phyloP scores from a whole-genome alignment of 345 rosid species.

The Pistacia integerrima region DNA sequence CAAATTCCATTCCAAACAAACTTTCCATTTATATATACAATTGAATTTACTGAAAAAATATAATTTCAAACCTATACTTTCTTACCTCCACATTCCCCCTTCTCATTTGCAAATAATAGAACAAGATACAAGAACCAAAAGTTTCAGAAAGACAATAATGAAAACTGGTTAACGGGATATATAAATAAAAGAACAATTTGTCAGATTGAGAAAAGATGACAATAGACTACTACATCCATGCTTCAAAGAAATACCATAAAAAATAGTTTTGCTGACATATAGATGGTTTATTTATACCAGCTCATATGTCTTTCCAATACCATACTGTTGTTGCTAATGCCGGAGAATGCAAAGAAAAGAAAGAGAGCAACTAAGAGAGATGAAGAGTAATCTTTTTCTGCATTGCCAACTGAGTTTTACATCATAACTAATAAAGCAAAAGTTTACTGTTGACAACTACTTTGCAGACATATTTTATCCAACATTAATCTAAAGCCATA shows the following conservation, averaged over 20 bases:
- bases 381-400: too few species aligned
- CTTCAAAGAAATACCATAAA: background rate
- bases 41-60: too few species aligned
- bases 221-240: background rate
- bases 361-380: too few species aligned
- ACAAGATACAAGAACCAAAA: constrained; percentile 1
- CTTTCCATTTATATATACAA: too few species aligned
- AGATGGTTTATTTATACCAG: background rate
- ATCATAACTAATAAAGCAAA: too few species aligned
- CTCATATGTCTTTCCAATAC: background rate
- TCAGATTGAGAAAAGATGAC: background rate
- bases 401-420: too few species aligned
- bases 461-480: too few species aligned
- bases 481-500: too few species aligned
- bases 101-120: constrained; percentile 53
- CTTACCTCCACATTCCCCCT: constrained; percentile 84
- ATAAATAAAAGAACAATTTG: background rate
- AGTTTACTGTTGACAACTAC: too few species aligned
- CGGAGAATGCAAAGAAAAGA: background rate
- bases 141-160: background rate
- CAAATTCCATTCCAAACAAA: too few species aligned
- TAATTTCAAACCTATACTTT: background rate
- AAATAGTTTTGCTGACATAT: background rate
- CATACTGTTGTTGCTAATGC: background rate
- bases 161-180: background rate